Base-by-base conservation (phyloP, 2,329 filamentous ascomycete genomes). In the Botryotinia narcissicola region DNA sequence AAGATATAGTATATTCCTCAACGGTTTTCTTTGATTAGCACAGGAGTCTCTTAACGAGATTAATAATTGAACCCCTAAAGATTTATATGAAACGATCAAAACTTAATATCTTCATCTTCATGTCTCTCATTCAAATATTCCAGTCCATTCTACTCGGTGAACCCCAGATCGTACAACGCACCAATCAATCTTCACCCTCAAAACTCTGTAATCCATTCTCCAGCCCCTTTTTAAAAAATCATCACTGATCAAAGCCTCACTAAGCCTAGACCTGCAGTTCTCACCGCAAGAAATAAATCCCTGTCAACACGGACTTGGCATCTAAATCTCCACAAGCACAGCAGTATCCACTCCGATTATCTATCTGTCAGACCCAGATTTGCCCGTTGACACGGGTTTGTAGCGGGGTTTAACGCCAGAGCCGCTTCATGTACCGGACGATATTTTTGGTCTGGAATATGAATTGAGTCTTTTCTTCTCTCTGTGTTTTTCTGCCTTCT, bases 281-380 rank as follows among this genome's bases (percentile, higher is more conserved):
- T 68, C 70, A 72, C 70, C 70, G 70, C 70, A 72, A 68, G 48
- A 59, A 68, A 29, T 48, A 46, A 68, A 68, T 16, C 48, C 62
- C 59, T 48, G 40, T 22, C 44, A 44, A 68, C 8, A 57, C 9
- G 46, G 44, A 42, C 40, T 62, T 62, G 54, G 29, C 54, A 62
- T 54, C 51, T 42, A 4, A 25, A 29, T 60, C 57, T 59, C 44
- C 61, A 71, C 44, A 29, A 40, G 32, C 44, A 54, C 48, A 54
- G 4, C 25, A 32, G 42, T 54, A 64, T n/a, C 35, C 70, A 37
- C 32, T 48, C 42, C 35, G 35, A 66, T 71, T 68, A 63, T 63
- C 61, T 63, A 54, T 68, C 48, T 42, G 37, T 57, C 51, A 69
- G n/a, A 69, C 48, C 46, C 35, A 67, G 32, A 54, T 35, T 51